Evolutionary conservation across 2,329 filamentous ascomycete species (phyloP).

Genomic region (Paecilomyces sp.): DNA sequence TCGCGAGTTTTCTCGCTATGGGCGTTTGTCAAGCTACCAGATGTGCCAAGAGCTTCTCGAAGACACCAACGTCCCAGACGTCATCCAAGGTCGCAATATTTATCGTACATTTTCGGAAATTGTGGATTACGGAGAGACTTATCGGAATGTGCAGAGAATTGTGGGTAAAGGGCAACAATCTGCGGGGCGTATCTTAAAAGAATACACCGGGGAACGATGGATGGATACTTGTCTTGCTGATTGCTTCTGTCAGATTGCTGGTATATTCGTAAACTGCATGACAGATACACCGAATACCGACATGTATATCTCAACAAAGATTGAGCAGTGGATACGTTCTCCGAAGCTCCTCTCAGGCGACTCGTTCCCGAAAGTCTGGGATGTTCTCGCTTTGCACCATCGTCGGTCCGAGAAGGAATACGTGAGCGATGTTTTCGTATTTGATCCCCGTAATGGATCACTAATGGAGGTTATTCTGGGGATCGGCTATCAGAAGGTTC

Average conservation of each 20-base stretch:
- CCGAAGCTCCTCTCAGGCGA: constrained; percentile 3
- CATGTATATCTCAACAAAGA: constrained; percentile 20
- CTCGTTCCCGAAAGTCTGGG: constrained; percentile 8
- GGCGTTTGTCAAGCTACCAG: constrained; percentile 26
- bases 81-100: constrained; percentile 11
- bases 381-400: constrained; percentile 16
- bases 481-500: constrained; percentile 13
- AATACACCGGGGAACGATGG: constrained; percentile 5
- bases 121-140: constrained; percentile 8
- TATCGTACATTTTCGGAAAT: constrained; percentile 8
- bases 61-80: constrained; percentile 6
- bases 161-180: constrained; percentile 11
- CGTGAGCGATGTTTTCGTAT: constrained; percentile 18
- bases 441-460: constrained; percentile 12
- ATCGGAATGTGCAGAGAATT: constrained; percentile 9
- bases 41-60: constrained; percentile 11
- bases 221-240: constrained; percentile 17
- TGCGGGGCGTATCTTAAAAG: constrained; percentile 9
- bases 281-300: constrained; percentile 11
- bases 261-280: constrained; percentile 23
- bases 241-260: constrained; percentile 23
- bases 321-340: constrained; percentile 13
- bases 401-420: constrained; percentile 10
- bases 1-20: constrained; percentile 20
- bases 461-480: constrained; percentile 18